Conservation (phyloP, 2,329 filamentous ascomycete genomes). For the Talaromyces sp. region DNA sequence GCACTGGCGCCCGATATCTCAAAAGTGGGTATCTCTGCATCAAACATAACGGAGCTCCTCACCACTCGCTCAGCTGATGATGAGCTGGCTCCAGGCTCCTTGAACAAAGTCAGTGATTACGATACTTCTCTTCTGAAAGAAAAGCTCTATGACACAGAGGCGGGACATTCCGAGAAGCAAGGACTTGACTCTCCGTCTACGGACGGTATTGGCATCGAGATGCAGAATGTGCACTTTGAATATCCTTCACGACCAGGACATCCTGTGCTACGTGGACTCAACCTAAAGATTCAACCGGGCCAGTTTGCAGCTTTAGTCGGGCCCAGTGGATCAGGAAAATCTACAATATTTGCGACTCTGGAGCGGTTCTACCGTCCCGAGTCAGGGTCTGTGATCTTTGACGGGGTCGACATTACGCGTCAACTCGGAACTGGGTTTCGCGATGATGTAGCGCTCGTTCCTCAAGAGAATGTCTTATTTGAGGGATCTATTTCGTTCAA, state of each 20-base stretch:
- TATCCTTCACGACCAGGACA: slow-evolving; percentile 60
- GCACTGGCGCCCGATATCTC: slow-evolving; percentile 64
- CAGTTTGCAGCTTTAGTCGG: slow-evolving; percentile 62
- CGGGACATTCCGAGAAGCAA: slow-evolving; percentile 10
- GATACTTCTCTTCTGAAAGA: slow-evolving; percentile 14
- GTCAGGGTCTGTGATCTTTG: slow-evolving; percentile 48
- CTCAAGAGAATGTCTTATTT: slow-evolving; percentile 45
- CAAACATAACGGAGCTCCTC: slow-evolving; percentile 47
- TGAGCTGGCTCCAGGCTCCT: slow-evolving; percentile 12
- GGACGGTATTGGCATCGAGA: slow-evolving; percentile 46
- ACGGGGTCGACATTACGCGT: slow-evolving; percentile 45
- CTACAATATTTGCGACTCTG: slow-evolving; percentile 55
- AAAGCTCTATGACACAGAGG: slow-evolving; percentile 23
- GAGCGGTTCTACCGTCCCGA: slow-evolving; percentile 53
- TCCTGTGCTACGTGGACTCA: slow-evolving; percentile 53
- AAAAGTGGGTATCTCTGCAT: slow-evolving; percentile 56
- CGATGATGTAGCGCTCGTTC: slow-evolving; percentile 42
- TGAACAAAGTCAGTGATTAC: neutral
- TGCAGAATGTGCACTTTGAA: slow-evolving; percentile 58
- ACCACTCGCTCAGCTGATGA: slow-evolving; percentile 24
- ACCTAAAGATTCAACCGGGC: slow-evolving; percentile 53
- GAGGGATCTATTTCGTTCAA: slow-evolving; percentile 47
- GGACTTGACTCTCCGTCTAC: neutral
- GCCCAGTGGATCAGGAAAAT: slow-evolving; percentile 63
- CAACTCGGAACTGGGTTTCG: slow-evolving; percentile 35